Evolutionary conservation across 1,284 basidiomycete genomes (phyloP).

Genomic region (Trichosporon ovoides): DNA sequence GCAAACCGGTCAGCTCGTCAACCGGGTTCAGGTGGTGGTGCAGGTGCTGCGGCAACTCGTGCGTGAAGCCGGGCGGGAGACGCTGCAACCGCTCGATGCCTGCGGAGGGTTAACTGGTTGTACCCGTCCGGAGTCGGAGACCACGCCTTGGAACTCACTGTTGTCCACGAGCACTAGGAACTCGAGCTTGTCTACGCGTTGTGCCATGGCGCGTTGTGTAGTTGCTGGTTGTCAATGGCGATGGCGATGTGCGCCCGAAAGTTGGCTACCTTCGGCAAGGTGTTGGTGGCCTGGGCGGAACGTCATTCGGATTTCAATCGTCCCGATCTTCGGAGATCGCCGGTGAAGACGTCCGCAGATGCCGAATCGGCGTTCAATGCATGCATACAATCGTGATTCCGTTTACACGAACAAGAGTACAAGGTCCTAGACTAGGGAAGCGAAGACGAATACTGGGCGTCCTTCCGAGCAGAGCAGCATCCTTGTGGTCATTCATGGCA

Average conservation of each 20-base stretch:
- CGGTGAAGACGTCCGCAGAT: neutral
- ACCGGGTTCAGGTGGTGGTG: slow-evolving; percentile 28
- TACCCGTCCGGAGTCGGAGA: neutral
- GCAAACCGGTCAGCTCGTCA: slow-evolving; percentile 59
- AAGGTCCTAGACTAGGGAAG: neutral
- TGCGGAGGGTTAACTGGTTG: neutral
- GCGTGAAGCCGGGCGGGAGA: slow-evolving; percentile 68
- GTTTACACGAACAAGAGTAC: too few relatives aligned
- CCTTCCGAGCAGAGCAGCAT: too few relatives aligned
- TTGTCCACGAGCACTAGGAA: slow-evolving; percentile 41
- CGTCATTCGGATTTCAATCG: neutral
- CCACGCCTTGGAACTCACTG: slow-evolving; percentile 19
- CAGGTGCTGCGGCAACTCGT: slow-evolving; percentile 64
- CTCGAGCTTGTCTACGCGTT: slow-evolving; percentile 38
- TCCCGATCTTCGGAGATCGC: neutral
- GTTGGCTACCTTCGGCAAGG: neutral
- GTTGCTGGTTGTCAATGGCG: neutral
- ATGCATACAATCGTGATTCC: neutral
- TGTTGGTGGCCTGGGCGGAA: neutral
- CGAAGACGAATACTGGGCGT: neutral
- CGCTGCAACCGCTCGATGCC: slow-evolving; percentile 60
- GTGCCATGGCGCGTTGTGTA: neutral
- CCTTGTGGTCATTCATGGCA: too few relatives aligned
- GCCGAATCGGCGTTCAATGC: neutral
- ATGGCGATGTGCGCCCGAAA: neutral